Base-by-base conservation (phyloP, 805 yeast species). In the Monosporozyma servazzii region DNA sequence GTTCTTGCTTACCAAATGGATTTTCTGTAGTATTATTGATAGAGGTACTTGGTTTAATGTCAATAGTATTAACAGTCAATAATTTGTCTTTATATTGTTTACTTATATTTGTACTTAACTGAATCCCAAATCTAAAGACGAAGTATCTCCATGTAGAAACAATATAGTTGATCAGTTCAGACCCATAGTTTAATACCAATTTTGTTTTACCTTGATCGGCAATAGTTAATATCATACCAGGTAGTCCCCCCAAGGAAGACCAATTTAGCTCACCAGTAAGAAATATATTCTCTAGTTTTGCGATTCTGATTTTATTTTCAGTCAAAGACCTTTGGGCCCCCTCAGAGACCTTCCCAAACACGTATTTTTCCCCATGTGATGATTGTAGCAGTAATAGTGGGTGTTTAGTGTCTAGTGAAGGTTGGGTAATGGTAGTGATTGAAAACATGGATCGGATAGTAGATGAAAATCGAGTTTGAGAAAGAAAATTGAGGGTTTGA, bases 161-260 rank as follows among this genome's bases (percentile, higher is more conserved):
- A 45, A 86, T 72, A 62, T 80, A 83, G 51, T 76, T 72, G 20
- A 78, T 51, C 29, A 79, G 61, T 2, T 71, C 63, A 45, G 68
- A 71, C n/a, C 82, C 78, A 47, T 80, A 77, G 58, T 69, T 75
- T 0, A 88, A 69, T n/a, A 74, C 75, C 39, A 86, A 63, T 6
- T 73, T 73, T 47, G 77, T 75, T 54, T 76, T 74, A 1, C 88
- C 89, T 58, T 88, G 86, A 58, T 88, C 96, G 51, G 87, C 81
- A 13, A 86, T 73, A 0, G 97, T 88, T 48, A 91, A 70, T 47
- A 91, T 78, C 59, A 88, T 70, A 0, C 99, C 99, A 0, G 98
- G 97, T 6, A 91, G 67, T 0, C 99, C 99, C n/a, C 95, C 88
- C 2, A 88, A 70, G n/a, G 83, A 75, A 5, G 76, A 65, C 96